Evolutionary conservation across 108 stramenopile genomes (phyloP).

Genomic region (Cyclotella kingstonii): DNA sequence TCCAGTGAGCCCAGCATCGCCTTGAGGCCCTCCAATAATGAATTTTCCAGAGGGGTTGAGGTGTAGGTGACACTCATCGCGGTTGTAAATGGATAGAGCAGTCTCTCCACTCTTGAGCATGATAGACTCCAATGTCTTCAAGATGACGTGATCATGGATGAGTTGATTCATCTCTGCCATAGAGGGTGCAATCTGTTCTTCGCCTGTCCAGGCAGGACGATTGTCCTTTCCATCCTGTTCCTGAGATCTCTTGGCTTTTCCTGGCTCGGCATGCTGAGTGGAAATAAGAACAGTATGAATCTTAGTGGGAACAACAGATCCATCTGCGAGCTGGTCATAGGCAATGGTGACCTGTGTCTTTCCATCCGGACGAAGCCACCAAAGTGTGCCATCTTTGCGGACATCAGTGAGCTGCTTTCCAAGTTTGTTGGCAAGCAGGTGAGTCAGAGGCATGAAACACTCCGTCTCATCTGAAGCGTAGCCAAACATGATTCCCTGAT

Average conservation of each 20-base stretch:
- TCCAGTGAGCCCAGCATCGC: slow-evolving; percentile 96
- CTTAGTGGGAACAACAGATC: slow-evolving; percentile 89
- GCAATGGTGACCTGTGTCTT: slow-evolving; percentile 97
- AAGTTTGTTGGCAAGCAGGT: slow-evolving; percentile 92
- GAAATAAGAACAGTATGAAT: slow-evolving; percentile 98
- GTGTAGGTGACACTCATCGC: slow-evolving; percentile 91
- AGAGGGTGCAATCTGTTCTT: slow-evolving; percentile 72
- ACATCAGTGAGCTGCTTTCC: slow-evolving; percentile 95
- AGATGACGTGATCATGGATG: slow-evolving; percentile 80
- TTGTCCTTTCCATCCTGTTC: slow-evolving; percentile 94
- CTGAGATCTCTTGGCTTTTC: slow-evolving; percentile 88
- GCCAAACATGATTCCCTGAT: slow-evolving; percentile 99
- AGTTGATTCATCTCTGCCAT: slow-evolving; percentile 83
- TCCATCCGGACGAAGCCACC: slow-evolving; percentile 97
- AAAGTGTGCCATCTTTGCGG: slow-evolving; percentile 90
- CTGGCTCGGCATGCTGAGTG: slow-evolving; percentile 93
- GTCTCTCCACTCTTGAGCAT: slow-evolving; percentile 71
- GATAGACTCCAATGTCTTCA: slow-evolving; percentile 73
- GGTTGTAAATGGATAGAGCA: slow-evolving; percentile 71
- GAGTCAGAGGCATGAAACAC: slow-evolving; percentile 93
- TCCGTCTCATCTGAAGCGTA: slow-evolving; percentile 97
- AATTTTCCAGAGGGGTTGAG: slow-evolving; percentile 94
- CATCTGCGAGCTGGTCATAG: slow-evolving; percentile 89
- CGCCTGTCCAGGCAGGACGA: slow-evolving; percentile 84
- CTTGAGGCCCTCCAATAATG: slow-evolving; percentile 97